Percentiles rank a stretch among this genome's conserved stretches.
Conservation (phyloP, 257 asterid species). For the Nicotiana knightiana region DNA sequence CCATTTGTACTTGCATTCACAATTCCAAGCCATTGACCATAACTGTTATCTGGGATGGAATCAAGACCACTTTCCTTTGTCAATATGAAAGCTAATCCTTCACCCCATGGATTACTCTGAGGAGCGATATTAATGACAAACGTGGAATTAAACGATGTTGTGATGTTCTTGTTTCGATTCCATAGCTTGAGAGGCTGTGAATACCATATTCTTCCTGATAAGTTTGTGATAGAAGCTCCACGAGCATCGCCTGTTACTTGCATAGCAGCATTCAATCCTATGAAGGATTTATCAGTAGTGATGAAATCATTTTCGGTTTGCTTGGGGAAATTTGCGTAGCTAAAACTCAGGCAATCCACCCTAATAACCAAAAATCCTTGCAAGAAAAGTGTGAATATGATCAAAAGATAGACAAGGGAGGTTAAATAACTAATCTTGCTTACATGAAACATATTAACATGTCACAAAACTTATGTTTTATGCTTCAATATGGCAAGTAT, state of each 20-base stretch:
- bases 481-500: neutral
- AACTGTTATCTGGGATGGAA: neutral
- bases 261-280: neutral
- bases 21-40: constrained; percentile 17
- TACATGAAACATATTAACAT: neutral
- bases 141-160: constrained; percentile 13
- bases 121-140: constrained; percentile 9
- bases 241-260: constrained; percentile 1
- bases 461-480: neutral
- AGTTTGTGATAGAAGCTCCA: neutral
- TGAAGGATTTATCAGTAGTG: neutral
- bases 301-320: neutral
- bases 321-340: neutral
- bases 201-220: constrained; percentile 14
- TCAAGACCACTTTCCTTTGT: neutral
- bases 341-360: constrained; percentile 10
- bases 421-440: neutral
- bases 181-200: constrained; percentile 10
- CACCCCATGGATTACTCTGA: constrained; percentile 4
- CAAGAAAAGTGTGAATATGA: neutral
- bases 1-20: constrained; percentile 14
- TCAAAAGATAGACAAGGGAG: neutral
- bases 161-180: constrained; percentile 7
- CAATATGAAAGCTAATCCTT: constrained; percentile 22
- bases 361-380: neutral